Conservation (phyloP, 2,329 filamentous ascomycete genomes). For the Pseudogymnoascus sp. region DNA sequence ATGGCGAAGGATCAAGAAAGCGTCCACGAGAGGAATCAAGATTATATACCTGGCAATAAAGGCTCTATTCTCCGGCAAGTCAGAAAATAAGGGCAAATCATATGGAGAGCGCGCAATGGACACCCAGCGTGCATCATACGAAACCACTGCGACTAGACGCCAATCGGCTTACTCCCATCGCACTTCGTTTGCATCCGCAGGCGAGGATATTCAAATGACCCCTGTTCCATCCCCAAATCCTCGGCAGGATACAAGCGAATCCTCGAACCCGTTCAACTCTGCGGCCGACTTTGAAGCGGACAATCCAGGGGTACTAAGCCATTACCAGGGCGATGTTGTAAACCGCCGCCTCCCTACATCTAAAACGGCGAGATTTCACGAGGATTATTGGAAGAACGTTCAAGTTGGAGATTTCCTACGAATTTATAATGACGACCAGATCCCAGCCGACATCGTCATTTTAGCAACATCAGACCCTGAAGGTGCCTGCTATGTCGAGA, state of each 20-base stretch:
- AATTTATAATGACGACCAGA: conserved; percentile 90
- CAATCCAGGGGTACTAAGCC: conserved; percentile 53
- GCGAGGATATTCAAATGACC: conserved; percentile 86
- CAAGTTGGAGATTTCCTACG: conserved; percentile 94
- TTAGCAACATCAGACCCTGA: conserved; percentile 89
- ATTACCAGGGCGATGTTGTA: conserved; percentile 44
- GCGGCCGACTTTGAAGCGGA: conserved; percentile 25
- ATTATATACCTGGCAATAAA: conserved; percentile 2
- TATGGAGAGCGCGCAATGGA: conserved; percentile 19
- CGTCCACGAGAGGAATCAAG: conserved; percentile 39
- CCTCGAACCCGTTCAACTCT: conserved; percentile 26
- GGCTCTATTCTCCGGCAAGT: conserved; percentile 37
- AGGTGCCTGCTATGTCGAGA: conserved; percentile 94
- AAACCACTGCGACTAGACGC: conserved; percentile 49
- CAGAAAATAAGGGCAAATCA: conserved; percentile 30
- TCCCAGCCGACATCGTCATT: conserved; percentile 88
- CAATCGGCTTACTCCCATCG: conserved; percentile 29
- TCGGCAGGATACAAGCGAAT: conserved; percentile 28
- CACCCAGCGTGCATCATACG: conserved; percentile 43
- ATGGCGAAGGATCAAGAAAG: conserved; percentile 90
- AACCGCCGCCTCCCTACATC: conserved; percentile 58
- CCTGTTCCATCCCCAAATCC: conserved; percentile 77
- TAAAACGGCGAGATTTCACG: conserved; percentile 77
- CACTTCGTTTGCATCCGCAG: conserved; percentile 44
- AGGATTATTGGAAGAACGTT: conserved; percentile 89